Base-by-base conservation (phyloP, 345 rosid genomes). In the Sapria himalayana region DNA sequence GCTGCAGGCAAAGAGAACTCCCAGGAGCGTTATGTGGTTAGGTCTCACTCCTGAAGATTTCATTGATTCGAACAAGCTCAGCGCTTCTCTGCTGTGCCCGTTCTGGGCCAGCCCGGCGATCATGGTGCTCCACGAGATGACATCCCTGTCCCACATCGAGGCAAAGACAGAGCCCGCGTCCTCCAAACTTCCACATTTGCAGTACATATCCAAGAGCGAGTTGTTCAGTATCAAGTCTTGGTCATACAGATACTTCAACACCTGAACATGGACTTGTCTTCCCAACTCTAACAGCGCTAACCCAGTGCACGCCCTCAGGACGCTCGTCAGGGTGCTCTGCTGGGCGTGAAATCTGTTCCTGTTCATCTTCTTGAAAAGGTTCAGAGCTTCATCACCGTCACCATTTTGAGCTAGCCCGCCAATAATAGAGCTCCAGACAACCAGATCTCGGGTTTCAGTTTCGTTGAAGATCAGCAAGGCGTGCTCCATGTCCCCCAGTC, bases 51-150 rank as follows among this genome's bases (percentile, higher is more conserved):
- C 61, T 3, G 72, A 72, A 46, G 13, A 42, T 60, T 61, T 70
- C 81, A 75, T 79, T 10, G 31, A 19, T 25, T 65, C 64, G 19
- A 79, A 72, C 49, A 79, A 40, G 31, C 50, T 41, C 40, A 75
- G 15, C 3, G 92, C 85, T 50, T 75, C 70, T 9, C 46, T 58
- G 55, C 85, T 79, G 52, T 62, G 63, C 25, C 92, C 92, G 13
- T 79, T 75, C 37, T 79, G 81, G 0, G 76, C 92, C 46, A 75
- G 41, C 37, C 92, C 85, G 13, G 76, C 58, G 54, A 78, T 72
- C 81, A 78, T 70, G 13, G 85, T 78, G 57, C 92, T 78, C 81
- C 85, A 75, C 24, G 92, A 63, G 41, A 79, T 57, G 39, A 79
- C 85, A 56, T 74, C 81, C 59, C 52, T 74, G 41, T 60, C 66